A percentile compares a stretch with the other conserved stretches of the same genome.
Conservation (phyloP, 257 asterid genomes). For the Solanum dulcamara region DNA sequence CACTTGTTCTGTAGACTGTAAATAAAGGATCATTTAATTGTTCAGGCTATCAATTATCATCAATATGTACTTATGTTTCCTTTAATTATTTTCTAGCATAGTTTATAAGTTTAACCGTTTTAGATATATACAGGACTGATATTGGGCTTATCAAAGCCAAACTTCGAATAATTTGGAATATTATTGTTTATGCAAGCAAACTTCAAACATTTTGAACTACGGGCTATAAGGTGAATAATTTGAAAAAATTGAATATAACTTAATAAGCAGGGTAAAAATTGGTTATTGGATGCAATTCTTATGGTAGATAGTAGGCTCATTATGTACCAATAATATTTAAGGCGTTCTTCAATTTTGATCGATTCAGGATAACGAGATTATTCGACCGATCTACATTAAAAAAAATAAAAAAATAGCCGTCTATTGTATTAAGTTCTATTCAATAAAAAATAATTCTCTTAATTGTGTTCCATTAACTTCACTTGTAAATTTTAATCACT, state of each 20-base stretch:
- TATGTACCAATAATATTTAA: no score
- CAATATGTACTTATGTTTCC: not conserved
- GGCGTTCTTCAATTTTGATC: no score
- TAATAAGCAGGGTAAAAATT: not conserved
- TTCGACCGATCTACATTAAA: no score
- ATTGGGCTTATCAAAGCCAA: not conserved
- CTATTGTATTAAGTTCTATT: no score
- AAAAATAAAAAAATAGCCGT: no score
- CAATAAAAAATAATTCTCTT: no score
- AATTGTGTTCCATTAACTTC: not conserved
- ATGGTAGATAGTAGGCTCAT: no score
- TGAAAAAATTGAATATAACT: not conserved
- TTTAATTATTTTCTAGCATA: not conserved
- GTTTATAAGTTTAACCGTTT: not conserved
- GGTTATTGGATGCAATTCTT: not conserved
- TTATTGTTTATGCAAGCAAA: not conserved
- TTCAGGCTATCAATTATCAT: not conserved
- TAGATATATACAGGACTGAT: not conserved
- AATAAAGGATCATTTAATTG: not conserved
- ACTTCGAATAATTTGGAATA: not conserved
- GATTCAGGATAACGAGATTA: no score
- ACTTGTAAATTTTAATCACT: not conserved
- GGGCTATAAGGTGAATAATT: not conserved
- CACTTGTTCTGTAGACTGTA: not conserved
- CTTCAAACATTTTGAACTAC: not conserved